Evolutionary conservation across 495 filamentous ascomycete species (phyloP).

Genomic region (Bryoglossum gracile): DNA sequence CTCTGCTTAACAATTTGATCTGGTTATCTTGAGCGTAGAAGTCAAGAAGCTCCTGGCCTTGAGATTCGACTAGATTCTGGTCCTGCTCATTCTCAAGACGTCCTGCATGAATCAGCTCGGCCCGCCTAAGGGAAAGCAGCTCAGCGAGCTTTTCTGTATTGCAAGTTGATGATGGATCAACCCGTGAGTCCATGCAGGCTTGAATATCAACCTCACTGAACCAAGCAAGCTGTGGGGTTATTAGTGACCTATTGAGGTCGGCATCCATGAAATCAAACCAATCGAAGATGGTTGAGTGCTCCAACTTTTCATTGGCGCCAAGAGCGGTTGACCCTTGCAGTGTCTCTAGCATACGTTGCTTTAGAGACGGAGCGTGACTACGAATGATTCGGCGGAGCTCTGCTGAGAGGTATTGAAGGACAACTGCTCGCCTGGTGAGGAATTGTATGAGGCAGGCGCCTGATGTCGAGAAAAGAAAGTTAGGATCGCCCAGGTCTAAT

Average conservation of each 20-base stretch:
- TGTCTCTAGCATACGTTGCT: slow-evolving; percentile 68
- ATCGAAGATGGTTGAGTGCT: slow-evolving; percentile 75
- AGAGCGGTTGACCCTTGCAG: slow-evolving; percentile 65
- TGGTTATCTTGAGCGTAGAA: slow-evolving; percentile 59
- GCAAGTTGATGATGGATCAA: slow-evolving; percentile 42
- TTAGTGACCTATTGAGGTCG: slow-evolving; percentile 44
- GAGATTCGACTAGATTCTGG: slow-evolving; percentile 46
- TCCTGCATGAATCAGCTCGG: slow-evolving; percentile 44
- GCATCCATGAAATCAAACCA: slow-evolving; percentile 85
- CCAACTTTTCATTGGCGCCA: slow-evolving; percentile 52
- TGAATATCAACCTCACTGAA: slow-evolving; percentile 57
- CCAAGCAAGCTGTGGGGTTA: slow-evolving; percentile 40
- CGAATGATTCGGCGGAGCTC: slow-evolving; percentile 74
- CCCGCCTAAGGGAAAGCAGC: slow-evolving; percentile 47
- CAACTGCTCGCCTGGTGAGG: slow-evolving; percentile 60
- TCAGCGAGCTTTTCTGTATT: slow-evolving; percentile 58
- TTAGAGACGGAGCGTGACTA: slow-evolving; percentile 63
- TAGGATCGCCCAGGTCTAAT: slow-evolving; percentile 33
- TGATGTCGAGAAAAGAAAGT: slow-evolving; percentile 20
- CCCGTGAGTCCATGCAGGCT: slow-evolving; percentile 46
- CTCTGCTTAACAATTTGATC: slow-evolving; percentile 46
- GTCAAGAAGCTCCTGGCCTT: slow-evolving; percentile 49
- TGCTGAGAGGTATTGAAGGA: slow-evolving; percentile 74
- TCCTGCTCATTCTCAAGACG: slow-evolving; percentile 48
- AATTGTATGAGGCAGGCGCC: slow-evolving; percentile 44